phyloP scores from a whole-genome alignment of 768 basidiomycete genomes.

The Kwoniella shandongensis region DNA sequence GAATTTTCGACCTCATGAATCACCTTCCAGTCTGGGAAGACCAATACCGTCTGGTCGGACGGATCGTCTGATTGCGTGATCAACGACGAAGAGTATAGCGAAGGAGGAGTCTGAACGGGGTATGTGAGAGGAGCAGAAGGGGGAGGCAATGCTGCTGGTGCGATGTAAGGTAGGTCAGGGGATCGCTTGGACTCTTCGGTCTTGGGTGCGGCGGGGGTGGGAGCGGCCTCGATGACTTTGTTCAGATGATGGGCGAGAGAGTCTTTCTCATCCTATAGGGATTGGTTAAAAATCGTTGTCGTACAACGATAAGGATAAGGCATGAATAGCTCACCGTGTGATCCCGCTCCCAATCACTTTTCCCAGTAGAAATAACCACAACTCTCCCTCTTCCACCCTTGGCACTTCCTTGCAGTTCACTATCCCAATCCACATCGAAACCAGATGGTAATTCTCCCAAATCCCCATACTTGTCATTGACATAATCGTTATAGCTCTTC shows the following conservation, averaged over 20 bases:
- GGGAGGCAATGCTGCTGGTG: slow-evolving; percentile 13
- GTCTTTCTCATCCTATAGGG: slow-evolving; percentile 60
- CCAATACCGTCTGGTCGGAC: slow-evolving; percentile 72
- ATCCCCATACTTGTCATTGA: slow-evolving; percentile 29
- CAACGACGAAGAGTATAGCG: slow-evolving; percentile 83
- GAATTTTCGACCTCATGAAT: slow-evolving; percentile 70
- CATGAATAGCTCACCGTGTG: slow-evolving; percentile 58
- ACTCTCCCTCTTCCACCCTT: slow-evolving; percentile 83
- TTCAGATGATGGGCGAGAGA: slow-evolving; percentile 68
- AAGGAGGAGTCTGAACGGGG: slow-evolving; percentile 58
- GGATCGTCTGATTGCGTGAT: slow-evolving; percentile 66
- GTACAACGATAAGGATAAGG: not conserved
- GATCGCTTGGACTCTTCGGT: slow-evolving; percentile 5
- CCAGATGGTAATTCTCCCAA: slow-evolving; percentile 63
- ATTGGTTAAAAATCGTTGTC: no score
- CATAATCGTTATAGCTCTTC: slow-evolving; percentile 52
- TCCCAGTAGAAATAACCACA: slow-evolving; percentile 82
- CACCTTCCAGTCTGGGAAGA: slow-evolving; percentile 89
- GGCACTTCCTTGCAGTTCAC: slow-evolving; percentile 79
- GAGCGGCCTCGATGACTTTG: slow-evolving; percentile 31
- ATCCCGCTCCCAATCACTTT: slow-evolving; percentile 81
- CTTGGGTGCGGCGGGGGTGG: slow-evolving; percentile 17
- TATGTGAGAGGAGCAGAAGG: slow-evolving; percentile 54
- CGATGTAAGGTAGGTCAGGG: slow-evolving; percentile 13
- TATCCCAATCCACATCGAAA: slow-evolving; percentile 75